A percentile compares a stretch with the other conserved stretches of the same genome.
phyloP scores from a whole-genome alignment of 257 asterid genomes.

The Fraxinus pennsylvanica region DNA sequence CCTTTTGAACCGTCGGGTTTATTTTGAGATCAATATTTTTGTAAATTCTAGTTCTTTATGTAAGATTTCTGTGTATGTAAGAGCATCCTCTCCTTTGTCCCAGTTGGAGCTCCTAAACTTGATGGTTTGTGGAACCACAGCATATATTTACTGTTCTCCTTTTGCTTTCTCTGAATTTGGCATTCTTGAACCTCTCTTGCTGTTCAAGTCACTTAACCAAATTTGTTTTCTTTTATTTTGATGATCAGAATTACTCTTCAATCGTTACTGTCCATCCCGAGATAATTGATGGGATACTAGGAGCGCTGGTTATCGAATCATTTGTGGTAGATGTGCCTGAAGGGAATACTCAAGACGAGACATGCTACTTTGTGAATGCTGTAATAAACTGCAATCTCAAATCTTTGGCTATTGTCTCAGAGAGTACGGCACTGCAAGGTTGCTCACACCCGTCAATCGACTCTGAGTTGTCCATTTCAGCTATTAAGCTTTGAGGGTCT shows the following conservation, averaged over 20 bases:
- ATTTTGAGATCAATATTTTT: no score
- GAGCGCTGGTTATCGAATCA: conserved; percentile 70
- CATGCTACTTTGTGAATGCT: conserved; percentile 81
- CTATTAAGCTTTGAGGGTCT: not conserved
- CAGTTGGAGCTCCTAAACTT: not conserved
- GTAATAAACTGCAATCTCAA: conserved; percentile 82
- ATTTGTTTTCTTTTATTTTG: not conserved
- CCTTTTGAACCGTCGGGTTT: no score
- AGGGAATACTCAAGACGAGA: conserved; percentile 80
- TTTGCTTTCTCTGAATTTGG: not conserved
- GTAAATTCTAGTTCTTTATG: not conserved
- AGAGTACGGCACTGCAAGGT: conserved; percentile 66
- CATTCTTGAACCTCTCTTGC: not conserved
- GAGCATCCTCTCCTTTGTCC: not conserved
- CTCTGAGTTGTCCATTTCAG: not conserved
- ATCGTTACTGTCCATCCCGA: conserved; percentile 68
- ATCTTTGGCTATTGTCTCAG: conserved; percentile 73
- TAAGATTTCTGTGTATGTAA: not conserved
- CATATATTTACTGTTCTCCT: not conserved
- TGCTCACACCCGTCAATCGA: not conserved
- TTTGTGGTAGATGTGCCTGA: conserved; percentile 84
- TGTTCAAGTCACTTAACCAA: not conserved
- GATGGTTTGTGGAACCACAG: not conserved
- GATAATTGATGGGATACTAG: conserved; percentile 54
- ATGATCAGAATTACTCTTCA: conserved; percentile 78